Evolutionary conservation across 345 rosid species (phyloP).

Genomic region (Eucalyptus regnans): DNA sequence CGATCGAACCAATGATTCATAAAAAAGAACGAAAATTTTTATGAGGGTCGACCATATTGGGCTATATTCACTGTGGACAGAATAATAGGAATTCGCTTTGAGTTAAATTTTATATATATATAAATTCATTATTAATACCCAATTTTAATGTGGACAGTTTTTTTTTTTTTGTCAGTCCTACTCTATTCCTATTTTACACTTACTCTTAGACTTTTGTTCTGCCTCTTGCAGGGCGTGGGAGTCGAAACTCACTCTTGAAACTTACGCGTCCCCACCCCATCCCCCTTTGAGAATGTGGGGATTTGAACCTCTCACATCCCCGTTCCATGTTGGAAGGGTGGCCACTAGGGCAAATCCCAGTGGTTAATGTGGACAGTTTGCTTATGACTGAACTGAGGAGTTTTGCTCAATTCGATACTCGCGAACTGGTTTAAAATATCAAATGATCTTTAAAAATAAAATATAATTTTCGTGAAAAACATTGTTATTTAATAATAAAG

Average conservation of each 20-base stretch:
- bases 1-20: background rate
- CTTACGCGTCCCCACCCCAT: no score
- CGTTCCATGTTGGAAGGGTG: no score
- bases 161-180: no score
- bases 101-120: background rate
- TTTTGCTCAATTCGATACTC: background rate
- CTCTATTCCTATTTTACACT: no score
- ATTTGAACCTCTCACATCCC: no score
- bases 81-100: background rate
- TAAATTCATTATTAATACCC: background rate
- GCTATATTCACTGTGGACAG: background rate
- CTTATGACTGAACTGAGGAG: no score
- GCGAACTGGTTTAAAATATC: background rate
- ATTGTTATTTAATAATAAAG: background rate
- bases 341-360: no score
- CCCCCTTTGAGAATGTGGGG: no score
- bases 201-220: no score
- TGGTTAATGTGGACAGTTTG: background rate
- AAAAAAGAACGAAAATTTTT: background rate
- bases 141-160: no score
- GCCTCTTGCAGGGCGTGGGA: no score
- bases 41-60: background rate
- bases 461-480: background rate
- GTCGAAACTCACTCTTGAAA: no score
- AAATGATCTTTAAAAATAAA: background rate